Evolutionary conservation across 73 alveolate species (phyloP).

Genomic region (Strombidium stylifer): DNA sequence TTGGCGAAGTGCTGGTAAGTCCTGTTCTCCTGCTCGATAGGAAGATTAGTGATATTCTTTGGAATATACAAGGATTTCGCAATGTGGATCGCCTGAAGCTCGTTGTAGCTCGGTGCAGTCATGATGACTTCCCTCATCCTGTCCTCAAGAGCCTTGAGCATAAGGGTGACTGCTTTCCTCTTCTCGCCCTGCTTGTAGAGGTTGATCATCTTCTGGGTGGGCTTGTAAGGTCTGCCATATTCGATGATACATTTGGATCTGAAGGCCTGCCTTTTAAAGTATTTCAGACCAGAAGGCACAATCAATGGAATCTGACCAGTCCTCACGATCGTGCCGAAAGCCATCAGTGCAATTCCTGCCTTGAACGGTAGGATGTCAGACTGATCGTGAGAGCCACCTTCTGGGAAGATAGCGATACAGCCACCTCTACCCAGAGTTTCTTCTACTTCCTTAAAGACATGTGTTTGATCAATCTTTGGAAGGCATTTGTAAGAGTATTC

Average conservation of each 20-base stretch:
- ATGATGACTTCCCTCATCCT: constrained; percentile 81
- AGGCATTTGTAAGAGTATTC: constrained; percentile 61
- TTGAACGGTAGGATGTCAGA: constrained; percentile 87
- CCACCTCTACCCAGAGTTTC: constrained; percentile 74
- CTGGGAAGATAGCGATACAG: constrained; percentile 97
- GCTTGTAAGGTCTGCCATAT: constrained; percentile 90
- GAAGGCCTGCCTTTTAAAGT: constrained; percentile 88
- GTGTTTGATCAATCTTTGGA: constrained; percentile 95
- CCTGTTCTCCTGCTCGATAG: constrained; percentile 68
- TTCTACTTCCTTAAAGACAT: constrained; percentile 84
- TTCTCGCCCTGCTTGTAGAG: constrained; percentile 71
- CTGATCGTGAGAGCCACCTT: constrained; percentile 97
- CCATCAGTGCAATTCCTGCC: constrained; percentile 96
- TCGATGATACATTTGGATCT: constrained; percentile 90
- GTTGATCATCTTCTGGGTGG: constrained; percentile 73
- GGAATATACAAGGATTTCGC: constrained; percentile 90
- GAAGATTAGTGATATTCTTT: constrained; percentile 43
- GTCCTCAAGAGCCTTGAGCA: constrained; percentile 83
- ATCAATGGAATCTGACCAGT: constrained; percentile 72
- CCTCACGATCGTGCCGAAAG: constrained; percentile 94
- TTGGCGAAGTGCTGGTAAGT: constrained; percentile 74
- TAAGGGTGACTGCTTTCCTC: constrained; percentile 76
- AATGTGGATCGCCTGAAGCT: constrained; percentile 65
- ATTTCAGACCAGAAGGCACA: constrained; percentile 91
- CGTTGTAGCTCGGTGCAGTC: constrained; percentile 89